Evolutionary conservation across 2,329 filamentous ascomycete genomes (phyloP).

Genomic region (Microdochium trichocladiopsis): DNA sequence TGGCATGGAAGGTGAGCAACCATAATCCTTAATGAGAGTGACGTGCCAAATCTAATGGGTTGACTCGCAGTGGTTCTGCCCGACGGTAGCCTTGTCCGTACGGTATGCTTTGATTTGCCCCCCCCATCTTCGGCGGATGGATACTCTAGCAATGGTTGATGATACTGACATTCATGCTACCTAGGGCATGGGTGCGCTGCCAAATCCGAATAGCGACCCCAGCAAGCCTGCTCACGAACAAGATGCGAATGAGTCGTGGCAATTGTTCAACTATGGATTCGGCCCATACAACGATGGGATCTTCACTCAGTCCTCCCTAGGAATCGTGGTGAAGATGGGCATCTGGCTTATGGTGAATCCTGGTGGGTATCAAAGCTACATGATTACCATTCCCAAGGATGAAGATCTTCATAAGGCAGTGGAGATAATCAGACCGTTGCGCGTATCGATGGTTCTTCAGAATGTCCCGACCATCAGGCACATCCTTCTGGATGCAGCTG

Average conservation of each 20-base stretch:
- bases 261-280: conserved; percentile 32
- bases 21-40: neutral
- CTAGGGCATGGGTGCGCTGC: conserved; percentile 25
- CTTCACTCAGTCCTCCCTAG: conserved; percentile 42
- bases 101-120: conserved; percentile 15
- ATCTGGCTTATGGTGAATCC: conserved; percentile 45
- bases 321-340: conserved; percentile 46
- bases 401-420: neutral
- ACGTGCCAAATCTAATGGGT: neutral
- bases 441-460: conserved; percentile 27
- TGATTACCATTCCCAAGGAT: conserved; percentile 9
- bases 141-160: conserved; percentile 2
- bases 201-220: conserved; percentile 3
- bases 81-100: conserved; percentile 31
- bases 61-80: conserved; percentile 25
- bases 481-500: conserved; percentile 32
- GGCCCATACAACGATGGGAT: conserved; percentile 31
- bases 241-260: conserved; percentile 28
- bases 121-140: conserved; percentile 10
- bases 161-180: neutral
- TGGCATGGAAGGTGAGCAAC: conserved; percentile 25
- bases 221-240: neutral
- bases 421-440: conserved; percentile 1
- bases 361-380: conserved; percentile 34
- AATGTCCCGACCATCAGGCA: conserved; percentile 38